Conservation (phyloP, 306 rosid genomes). For the Citrullus colocynthis region DNA sequence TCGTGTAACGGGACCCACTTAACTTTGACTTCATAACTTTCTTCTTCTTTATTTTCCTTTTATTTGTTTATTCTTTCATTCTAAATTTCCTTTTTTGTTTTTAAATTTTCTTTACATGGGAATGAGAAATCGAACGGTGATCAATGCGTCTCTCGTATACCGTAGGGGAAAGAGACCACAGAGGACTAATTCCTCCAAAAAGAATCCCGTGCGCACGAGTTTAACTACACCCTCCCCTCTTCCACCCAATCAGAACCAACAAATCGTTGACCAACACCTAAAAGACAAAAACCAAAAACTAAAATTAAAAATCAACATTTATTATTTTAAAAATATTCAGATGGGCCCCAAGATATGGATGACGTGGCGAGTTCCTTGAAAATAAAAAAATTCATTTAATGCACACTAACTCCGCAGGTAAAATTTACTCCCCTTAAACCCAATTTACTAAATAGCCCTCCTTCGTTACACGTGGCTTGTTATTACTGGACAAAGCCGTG, state of each 20-base stretch:
- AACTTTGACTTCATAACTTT: neutral
- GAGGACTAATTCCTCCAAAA: neutral
- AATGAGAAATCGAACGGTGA: neutral
- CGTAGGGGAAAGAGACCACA: neutral
- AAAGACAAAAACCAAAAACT: neutral
- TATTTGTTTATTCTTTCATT: neutral
- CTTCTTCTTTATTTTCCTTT: neutral
- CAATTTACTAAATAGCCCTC: constrained; percentile 6
- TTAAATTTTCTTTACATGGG: neutral
- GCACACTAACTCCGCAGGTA: neutral
- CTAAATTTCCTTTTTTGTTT: neutral
- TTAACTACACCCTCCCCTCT: neutral
- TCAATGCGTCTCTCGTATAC: neutral
- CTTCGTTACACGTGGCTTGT: neutral
- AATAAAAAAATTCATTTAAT: neutral
- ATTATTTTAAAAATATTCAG: neutral
- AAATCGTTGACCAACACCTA: neutral
- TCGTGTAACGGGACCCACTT: neutral
- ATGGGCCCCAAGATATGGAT: neutral
- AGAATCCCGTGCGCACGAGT: neutral
- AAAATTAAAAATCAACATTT: too few relatives aligned
- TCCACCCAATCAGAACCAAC: neutral
- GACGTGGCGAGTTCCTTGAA: neutral
- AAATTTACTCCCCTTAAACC: neutral
- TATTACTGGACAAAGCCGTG: neutral